Evolutionary conservation across 2,329 filamentous ascomycete genomes (phyloP).

Genomic region (Diplocarpon rosae): DNA sequence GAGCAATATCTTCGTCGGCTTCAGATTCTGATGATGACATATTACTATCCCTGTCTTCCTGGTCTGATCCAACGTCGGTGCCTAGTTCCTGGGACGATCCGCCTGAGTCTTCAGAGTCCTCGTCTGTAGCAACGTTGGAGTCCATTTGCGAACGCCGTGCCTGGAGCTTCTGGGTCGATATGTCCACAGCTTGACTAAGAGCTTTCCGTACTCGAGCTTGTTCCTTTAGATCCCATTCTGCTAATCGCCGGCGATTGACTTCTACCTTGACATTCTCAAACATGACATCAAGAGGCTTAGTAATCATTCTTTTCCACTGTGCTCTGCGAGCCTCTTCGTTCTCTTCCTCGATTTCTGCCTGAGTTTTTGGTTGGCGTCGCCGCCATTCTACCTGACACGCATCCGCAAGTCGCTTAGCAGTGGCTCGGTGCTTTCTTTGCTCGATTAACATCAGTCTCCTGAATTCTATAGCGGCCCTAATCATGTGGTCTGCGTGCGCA

Average conservation of each 20-base stretch:
- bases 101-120: constrained; percentile 26
- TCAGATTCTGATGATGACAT: constrained; percentile 56
- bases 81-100: constrained; percentile 26
- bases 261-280: constrained; percentile 55
- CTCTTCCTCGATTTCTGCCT: constrained; percentile 74
- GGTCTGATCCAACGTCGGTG: constrained; percentile 27
- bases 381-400: constrained; percentile 69
- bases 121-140: constrained; percentile 37
- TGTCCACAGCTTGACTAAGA: constrained; percentile 61
- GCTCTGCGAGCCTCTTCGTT: constrained; percentile 54
- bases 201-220: constrained; percentile 55
- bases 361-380: constrained; percentile 59
- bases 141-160: constrained; percentile 43
- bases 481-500: constrained; percentile 77
- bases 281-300: constrained; percentile 39
- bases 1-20: constrained; percentile 36
- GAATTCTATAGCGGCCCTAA: constrained; percentile 70
- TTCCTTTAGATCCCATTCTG: constrained; percentile 55
- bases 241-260: constrained; percentile 47
- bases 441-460: constrained; percentile 71
- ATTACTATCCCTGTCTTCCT: constrained; percentile 38
- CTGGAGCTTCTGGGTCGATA: constrained; percentile 58
- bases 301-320: constrained; percentile 60
- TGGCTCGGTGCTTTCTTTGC: constrained; percentile 62
- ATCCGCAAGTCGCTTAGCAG: constrained; percentile 69